Conservation (phyloP, 805 yeast genomes). For the Metschnikowia chrysomelidarum region DNA sequence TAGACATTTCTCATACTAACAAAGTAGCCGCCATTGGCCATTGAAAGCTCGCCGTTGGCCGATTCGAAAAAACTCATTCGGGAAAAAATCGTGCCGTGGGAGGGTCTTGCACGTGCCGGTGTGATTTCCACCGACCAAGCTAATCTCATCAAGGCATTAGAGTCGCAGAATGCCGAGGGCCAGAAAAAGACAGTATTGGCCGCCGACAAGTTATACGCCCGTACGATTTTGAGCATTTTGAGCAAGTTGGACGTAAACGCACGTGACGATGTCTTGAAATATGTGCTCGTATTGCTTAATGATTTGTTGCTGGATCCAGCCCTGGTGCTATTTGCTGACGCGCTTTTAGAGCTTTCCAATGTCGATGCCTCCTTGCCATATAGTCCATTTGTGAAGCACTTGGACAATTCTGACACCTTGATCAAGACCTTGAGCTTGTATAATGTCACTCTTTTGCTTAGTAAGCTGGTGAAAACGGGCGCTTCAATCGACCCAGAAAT, state of each 20-base stretch:
- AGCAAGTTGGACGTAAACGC: slow-evolving; percentile 41
- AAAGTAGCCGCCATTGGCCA: slow-evolving; percentile 32
- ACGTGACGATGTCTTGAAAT: slow-evolving; percentile 66
- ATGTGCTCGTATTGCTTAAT: slow-evolving; percentile 57
- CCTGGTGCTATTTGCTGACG: slow-evolving; percentile 30
- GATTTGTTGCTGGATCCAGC: slow-evolving; percentile 50
- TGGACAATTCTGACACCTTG: slow-evolving; percentile 55
- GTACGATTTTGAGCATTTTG: slow-evolving; percentile 53
- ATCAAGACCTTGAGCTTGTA: slow-evolving; percentile 55
- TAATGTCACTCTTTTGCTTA: slow-evolving; percentile 50
- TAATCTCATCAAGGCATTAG: slow-evolving; percentile 51
- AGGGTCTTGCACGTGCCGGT: slow-evolving; percentile 76
- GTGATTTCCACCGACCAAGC: slow-evolving; percentile 70
- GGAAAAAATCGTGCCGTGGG: slow-evolving; percentile 88
- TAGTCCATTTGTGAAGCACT: slow-evolving; percentile 49
- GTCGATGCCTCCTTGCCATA: slow-evolving; percentile 50
- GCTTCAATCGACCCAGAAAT: slow-evolving; percentile 36
- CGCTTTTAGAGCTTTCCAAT: slow-evolving; percentile 42
- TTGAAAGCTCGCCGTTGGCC: slow-evolving; percentile 66
- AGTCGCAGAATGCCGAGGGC: slow-evolving; percentile 45
- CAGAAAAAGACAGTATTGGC: slow-evolving; percentile 40
- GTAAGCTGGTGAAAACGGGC: slow-evolving; percentile 21
- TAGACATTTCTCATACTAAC: slow-evolving; percentile 10
- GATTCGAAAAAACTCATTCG: slow-evolving; percentile 68
- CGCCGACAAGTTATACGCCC: slow-evolving; percentile 52